These are phyloP conservation scores for Aspergillus oerlinghausenensis DNA, from an alignment of 2,329 filamentous ascomycete species.

Conservation along the genomic window DNA sequence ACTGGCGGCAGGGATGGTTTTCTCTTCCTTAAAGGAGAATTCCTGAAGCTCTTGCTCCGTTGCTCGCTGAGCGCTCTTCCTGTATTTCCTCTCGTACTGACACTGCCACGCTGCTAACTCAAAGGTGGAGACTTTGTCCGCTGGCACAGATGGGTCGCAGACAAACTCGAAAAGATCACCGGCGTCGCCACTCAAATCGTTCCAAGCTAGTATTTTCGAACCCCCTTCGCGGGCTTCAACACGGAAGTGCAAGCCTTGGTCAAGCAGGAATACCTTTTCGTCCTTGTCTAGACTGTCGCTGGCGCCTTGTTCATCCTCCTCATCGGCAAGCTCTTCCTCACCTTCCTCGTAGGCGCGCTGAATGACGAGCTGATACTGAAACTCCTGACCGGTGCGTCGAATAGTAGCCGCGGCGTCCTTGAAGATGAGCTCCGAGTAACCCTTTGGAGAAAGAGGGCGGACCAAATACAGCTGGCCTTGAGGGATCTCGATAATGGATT, in stretches of 20 bases:
- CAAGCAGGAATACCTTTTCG: constrained; percentile 96
- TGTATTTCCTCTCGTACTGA: constrained; percentile 95
- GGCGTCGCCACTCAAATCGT: constrained; percentile 85
- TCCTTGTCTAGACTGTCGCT: constrained; percentile 83
- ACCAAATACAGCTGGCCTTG: constrained; percentile 98
- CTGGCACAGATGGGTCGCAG: constrained; percentile 69
- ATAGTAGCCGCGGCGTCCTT: constrained; percentile 93
- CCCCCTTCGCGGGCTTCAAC: constrained; percentile 74
- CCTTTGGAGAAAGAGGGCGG: constrained; percentile 89
- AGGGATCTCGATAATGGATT: constrained; percentile 88
- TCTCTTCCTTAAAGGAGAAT: constrained; percentile 69
- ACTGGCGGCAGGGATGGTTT: constrained; percentile 57
- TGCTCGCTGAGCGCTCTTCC: constrained; percentile 72
- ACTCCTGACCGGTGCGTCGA: constrained; percentile 87
- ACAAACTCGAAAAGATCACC: constrained; percentile 98
- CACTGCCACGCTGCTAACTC: constrained; percentile 81
- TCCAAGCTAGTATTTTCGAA: constrained; percentile 88
- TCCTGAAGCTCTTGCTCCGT: constrained; percentile 75
- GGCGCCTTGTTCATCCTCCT: constrained; percentile 77
- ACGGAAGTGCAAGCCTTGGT: constrained; percentile 83
- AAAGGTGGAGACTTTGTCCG: constrained; percentile 72
- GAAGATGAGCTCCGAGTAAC: constrained; percentile 98
- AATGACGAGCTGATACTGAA: constrained; percentile 94
- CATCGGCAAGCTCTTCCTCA: constrained; percentile 87
- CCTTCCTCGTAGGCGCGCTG: constrained; percentile 97